Evolutionary conservation across 2,329 filamentous ascomycete species (phyloP).

Genomic region (Penicillium sp.): DNA sequence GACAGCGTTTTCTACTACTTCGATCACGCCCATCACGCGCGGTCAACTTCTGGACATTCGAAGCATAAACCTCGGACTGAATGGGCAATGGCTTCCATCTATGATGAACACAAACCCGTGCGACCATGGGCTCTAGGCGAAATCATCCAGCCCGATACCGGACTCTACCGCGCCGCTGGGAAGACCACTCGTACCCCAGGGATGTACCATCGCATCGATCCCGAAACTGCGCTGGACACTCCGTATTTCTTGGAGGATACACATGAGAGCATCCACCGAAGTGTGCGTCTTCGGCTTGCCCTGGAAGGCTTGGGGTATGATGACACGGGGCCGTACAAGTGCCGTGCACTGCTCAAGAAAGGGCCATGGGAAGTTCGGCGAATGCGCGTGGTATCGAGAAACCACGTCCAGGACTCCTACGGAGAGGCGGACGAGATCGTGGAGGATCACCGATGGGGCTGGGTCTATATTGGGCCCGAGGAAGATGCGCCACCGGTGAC

Average conservation of each 20-base stretch:
- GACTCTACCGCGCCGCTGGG: constrained; percentile 16
- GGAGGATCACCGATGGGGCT: constrained; percentile 15
- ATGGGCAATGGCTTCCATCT: constrained; percentile 15
- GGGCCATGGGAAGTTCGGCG: constrained; percentile 16
- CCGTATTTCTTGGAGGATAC: constrained; percentile 12
- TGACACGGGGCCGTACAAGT: constrained; percentile 17
- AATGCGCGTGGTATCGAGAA: constrained; percentile 7
- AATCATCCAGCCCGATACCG: constrained; percentile 15
- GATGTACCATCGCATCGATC: constrained; percentile 15
- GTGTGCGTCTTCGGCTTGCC: constrained; percentile 18
- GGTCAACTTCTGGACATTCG: neutral
- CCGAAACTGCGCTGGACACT: constrained; percentile 6
- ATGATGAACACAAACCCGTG: constrained; percentile 17
- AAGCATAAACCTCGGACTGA: constrained; percentile 2
- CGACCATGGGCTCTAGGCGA: constrained; percentile 20
- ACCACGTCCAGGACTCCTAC: too few species aligned
- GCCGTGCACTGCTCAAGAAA: constrained; percentile 15
- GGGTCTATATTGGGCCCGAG: constrained; percentile 16
- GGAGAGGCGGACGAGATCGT: constrained; percentile 8
- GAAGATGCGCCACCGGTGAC: constrained; percentile 11
- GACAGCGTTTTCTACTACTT: constrained; percentile 17
- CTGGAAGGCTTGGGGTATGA: constrained; percentile 17
- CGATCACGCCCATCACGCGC: constrained; percentile 6
- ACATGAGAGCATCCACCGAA: constrained; percentile 19
- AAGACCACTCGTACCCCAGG: constrained; percentile 21